These are phyloP conservation scores for Ailanthus altissimus DNA, from an alignment of 345 rosid genomes.

Conservation along the genomic window DNA sequence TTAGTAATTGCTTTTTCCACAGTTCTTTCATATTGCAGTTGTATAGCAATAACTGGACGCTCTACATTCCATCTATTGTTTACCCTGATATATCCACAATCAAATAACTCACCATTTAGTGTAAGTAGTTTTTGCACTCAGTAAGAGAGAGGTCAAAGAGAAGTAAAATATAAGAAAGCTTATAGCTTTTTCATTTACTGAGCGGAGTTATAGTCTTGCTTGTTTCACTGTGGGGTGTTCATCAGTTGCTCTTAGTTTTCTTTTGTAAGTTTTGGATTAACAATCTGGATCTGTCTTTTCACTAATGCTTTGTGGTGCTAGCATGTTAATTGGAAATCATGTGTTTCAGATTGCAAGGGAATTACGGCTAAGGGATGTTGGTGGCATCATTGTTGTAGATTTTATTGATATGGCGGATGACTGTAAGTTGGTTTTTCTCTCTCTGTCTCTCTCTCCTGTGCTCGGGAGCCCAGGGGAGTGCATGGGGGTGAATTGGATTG, in stretches of 20 bases:
- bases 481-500: background rate
- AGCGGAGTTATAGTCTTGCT: background rate
- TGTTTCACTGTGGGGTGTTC: background rate
- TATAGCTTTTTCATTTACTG: background rate
- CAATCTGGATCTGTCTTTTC: constrained; percentile 15
- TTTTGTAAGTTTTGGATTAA: constrained; percentile 8
- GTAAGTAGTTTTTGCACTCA: background rate
- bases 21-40: no score
- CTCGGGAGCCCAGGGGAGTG: background rate
- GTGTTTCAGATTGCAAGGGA: constrained; percentile 91
- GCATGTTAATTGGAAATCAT: constrained; percentile 12
- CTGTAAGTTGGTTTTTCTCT: constrained; percentile 47
- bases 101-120: background rate
- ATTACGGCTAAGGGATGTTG: constrained; percentile 89
- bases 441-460: background rate
- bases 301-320: constrained; percentile 17
- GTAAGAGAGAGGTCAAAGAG: background rate
- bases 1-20: no score
- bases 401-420: constrained; percentile 96
- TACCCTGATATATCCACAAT: no score
- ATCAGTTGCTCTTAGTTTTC: constrained; percentile 5
- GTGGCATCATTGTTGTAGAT: constrained; percentile 98
- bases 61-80: no score
- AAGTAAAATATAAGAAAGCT: background rate
- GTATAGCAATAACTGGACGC: no score